Evolutionary conservation across 768 basidiomycete genomes (phyloP).

Genomic region (Lyophyllum shimeji): DNA sequence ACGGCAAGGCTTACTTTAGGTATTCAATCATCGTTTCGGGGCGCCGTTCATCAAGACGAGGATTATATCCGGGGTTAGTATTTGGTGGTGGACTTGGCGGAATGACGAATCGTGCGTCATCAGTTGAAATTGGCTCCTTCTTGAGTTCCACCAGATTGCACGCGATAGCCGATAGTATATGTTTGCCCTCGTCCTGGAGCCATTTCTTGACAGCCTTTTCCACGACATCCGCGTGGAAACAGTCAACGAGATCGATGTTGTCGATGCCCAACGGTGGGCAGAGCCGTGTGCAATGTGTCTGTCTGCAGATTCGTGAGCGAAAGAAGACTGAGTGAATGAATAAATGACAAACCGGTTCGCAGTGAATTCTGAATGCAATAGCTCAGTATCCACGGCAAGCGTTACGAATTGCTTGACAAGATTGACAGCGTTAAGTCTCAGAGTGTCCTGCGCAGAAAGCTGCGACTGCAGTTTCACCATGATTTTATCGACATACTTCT

Average conservation of each 20-base stretch:
- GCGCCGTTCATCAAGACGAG: constrained; percentile 24
- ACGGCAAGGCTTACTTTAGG: constrained; percentile 17
- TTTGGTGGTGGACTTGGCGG: constrained; percentile 20
- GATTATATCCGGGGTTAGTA: constrained; percentile 23
- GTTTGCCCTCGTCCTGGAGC: constrained; percentile 12
- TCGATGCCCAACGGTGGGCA: constrained; percentile 18
- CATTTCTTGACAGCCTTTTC: constrained; percentile 12
- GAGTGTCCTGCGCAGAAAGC: not conserved
- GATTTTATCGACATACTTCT: constrained; percentile 13
- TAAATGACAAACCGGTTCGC: constrained; percentile 4
- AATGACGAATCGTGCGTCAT: constrained; percentile 10
- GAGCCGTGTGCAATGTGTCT: constrained; percentile 10
- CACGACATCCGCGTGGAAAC: constrained; percentile 14
- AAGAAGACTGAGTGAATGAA: not conserved
- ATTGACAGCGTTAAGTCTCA: constrained; percentile 8
- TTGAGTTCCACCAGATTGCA: constrained; percentile 12
- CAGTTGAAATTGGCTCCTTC: constrained; percentile 5
- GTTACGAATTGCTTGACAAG: constrained; percentile 18
- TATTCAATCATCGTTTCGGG: constrained; percentile 24
- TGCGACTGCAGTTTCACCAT: constrained; percentile 6
- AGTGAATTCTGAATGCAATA: constrained; percentile 7
- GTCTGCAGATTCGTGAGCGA: not conserved
- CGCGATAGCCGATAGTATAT: not conserved
- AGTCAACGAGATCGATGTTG: constrained; percentile 17
- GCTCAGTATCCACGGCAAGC: constrained; percentile 17